These are phyloP conservation scores for Anthracocystis setariae DNA, from an alignment of 1,284 basidiomycete species.

Conservation along the genomic window DNA sequence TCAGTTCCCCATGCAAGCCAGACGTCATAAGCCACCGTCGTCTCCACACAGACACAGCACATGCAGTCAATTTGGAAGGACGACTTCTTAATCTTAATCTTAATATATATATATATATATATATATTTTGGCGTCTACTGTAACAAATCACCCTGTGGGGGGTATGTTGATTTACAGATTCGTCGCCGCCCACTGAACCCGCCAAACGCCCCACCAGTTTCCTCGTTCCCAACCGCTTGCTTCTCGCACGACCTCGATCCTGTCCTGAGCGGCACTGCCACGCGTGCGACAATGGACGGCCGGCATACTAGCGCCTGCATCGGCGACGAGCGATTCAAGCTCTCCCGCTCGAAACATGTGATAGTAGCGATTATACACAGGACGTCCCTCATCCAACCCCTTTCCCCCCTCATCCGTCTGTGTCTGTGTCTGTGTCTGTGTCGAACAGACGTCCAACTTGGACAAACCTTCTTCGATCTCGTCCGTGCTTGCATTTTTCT, in stretches of 20 bases:
- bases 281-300: conserved; percentile 7
- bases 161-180: too few relatives aligned
- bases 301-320: conserved; percentile 43
- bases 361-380: conserved; percentile 64
- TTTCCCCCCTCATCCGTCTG: background rate
- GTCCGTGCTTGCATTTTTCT: conserved; percentile 3
- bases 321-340: conserved; percentile 59
- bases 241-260: conserved; percentile 40
- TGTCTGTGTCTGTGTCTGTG: background rate
- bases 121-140: too few relatives aligned
- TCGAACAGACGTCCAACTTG: conserved; percentile 3
- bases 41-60: background rate
- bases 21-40: background rate
- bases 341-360: conserved; percentile 64
- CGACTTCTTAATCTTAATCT: too few relatives aligned
- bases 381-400: conserved; percentile 11
- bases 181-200: conserved; percentile 49
- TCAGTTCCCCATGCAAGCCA: too few relatives aligned
- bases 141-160: too few relatives aligned
- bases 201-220: conserved; percentile 68
- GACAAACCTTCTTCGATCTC: conserved; percentile 13
- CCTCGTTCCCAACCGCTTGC: conserved; percentile 65
- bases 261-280: background rate
- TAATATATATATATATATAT: too few relatives aligned
- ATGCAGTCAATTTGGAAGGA: too few relatives aligned